Evolutionary conservation across 2,329 filamentous ascomycete species (phyloP), one percentile per base, ranked within the genome.

Genomic region (Penicillium digitatum): DNA sequence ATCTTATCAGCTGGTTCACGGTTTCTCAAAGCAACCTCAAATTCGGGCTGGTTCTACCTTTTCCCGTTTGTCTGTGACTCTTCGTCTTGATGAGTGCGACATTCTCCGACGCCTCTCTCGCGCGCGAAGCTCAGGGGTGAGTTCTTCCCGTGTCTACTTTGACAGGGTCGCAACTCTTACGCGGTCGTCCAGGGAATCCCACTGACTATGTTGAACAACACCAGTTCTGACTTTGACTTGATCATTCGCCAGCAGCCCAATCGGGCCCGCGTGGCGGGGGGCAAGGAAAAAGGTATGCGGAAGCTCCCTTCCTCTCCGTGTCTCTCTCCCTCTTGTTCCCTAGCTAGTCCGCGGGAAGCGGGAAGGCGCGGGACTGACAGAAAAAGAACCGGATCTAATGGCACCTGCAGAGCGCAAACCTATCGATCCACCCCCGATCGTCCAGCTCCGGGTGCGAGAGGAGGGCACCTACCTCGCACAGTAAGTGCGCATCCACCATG

Each of bases 341-440:
- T 42, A 10, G 26, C 26, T 52, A 20, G 8, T 48, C 26, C 48
- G 37, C 24, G 26, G 37, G 45, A 32, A 38, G 9, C 16, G 27
- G 35, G 18, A 7, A 5, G 5, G 22, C 16, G 27, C n/a, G 47
- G 27, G n/a, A 42, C 12, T 22, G 18, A 12, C 26, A 18, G 27
- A 11, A 42, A 38, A 39, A 18, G n/a, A 49, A 18, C 27, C 11
- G 37, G 35, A 32, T 44, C 31, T 52, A 34, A 55, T 52, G 38
- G 34, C n/a, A 27, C 27, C 35, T 48, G 27, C 40, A 89, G 88
- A 89, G 67, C 86, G 90, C 62, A 95, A 95, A 72, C 89, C 90
- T 8, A 84, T 96, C 66, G 90, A 96, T 70, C 90, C 76, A 48
- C 90, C 90, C 12, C 90, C 90, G 39, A 89, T 95, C 64, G 78